Base-by-base conservation (phyloP, 2,329 filamentous ascomycete genomes). In the Drechslerella coelobrocha region DNA sequence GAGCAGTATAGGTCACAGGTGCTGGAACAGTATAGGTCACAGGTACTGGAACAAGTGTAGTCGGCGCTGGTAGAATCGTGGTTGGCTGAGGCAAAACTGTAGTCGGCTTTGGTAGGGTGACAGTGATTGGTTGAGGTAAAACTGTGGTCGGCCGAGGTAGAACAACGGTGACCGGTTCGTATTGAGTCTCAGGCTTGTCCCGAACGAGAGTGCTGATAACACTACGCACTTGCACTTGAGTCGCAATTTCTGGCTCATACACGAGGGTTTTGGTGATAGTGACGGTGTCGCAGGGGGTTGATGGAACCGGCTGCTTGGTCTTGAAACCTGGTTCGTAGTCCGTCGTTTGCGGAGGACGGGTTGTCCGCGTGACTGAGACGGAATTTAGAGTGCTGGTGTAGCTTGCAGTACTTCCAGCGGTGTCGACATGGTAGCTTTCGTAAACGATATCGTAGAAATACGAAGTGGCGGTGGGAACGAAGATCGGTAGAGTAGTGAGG, bases 361-460 rank as follows among this genome's bases (percentile, higher is more conserved):
- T 56, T 43, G 53, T 56, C n/a, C 53, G 19, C n/a, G 34, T 45
- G 21, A 56, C 17, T 29, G 37, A 56, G 23, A 56, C 23, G 19
- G 34, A 56, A 27, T 43, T 56, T 5, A 45, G n/a, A 17, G 34
- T 56, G 23, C 21, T 45, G 7, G 23, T 45, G 37, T 27, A 56
- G 53, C 34, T 56, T 17, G 53, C 53, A 8, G 53, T 56, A 23
- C 10, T 56, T 27, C 53, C 53, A 9, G 53, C 53, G 17, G 53
- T 56, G 45, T 56, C 21, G 19, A 56, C 53, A 17, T 56, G 53
- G 24, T 56, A 56, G 21, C 53, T 56, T 56, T 56, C 53, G 53
- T 56, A 56, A 19, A 56, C 53, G 21, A 56, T 45, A 7, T 23
- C 34, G 37, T 56, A 56, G 12, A 56, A 45, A 21, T 56, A 56